These are phyloP conservation scores for Exophiala lecanii-corni DNA, from an alignment of 2,329 filamentous ascomycete genomes.

Conservation along the genomic window DNA sequence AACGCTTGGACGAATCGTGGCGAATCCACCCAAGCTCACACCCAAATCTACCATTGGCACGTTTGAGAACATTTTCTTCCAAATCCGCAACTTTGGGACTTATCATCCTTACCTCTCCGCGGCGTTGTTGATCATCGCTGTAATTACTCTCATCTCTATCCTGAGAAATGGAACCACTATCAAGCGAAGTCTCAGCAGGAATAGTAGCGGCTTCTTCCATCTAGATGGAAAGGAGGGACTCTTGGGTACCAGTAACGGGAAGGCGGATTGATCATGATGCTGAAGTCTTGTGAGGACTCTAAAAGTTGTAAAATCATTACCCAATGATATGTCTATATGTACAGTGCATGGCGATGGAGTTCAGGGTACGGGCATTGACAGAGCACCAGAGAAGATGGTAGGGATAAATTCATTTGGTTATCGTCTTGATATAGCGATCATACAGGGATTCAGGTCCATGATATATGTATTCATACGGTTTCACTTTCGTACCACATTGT, in stretches of 20 bases:
- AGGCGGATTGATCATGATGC: conserved; percentile 39
- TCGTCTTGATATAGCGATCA: neutral
- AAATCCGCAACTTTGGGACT: conserved; percentile 38
- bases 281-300: neutral
- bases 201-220: conserved; percentile 42
- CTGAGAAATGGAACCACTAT: conserved; percentile 26
- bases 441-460: too few relatives aligned
- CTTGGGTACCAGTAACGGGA: conserved; percentile 37
- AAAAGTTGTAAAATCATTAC: neutral
- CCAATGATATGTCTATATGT: conserved; percentile 9
- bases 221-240: conserved; percentile 47
- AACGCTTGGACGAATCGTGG: conserved; percentile 56
- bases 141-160: conserved; percentile 34
- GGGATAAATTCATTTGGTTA: neutral
- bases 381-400: neutral
- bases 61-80: conserved; percentile 45
- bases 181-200: conserved; percentile 28
- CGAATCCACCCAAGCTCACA: conserved; percentile 44
- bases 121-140: conserved; percentile 34
- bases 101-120: conserved; percentile 43
- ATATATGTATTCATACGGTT: too few relatives aligned
- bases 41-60: conserved; percentile 47
- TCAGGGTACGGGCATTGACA: neutral
- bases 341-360: conserved; percentile 21
- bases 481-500: too few relatives aligned